These are phyloP conservation scores for Mycena floridula DNA, from an alignment of 768 basidiomycete genomes.

Conservation along the genomic window DNA sequence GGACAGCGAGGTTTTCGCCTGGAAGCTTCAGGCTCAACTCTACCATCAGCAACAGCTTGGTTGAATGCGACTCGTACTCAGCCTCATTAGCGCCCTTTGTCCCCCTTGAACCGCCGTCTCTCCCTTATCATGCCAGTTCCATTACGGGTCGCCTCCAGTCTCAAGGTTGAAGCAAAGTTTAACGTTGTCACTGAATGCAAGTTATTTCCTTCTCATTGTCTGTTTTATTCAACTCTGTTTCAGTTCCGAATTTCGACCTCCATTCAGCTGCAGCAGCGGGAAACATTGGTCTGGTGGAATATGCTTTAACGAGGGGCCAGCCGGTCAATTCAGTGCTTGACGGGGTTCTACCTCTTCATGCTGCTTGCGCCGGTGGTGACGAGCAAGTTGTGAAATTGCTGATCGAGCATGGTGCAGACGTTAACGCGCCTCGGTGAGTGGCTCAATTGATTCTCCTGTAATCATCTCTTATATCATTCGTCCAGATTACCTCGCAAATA, in stretches of 20 bases:
- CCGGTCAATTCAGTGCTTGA: constrained; percentile 95
- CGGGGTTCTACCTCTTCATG: constrained; percentile 95
- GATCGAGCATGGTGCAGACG: constrained; percentile 94
- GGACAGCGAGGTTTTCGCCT: no score
- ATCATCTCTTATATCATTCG: constrained; percentile 7
- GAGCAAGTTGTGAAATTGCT: constrained; percentile 83
- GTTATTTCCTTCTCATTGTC: constrained; percentile 14
- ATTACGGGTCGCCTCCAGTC: constrained; percentile 35
- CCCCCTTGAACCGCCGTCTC: constrained; percentile 2
- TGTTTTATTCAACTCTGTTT: constrained; percentile 1
- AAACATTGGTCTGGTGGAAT: constrained; percentile 88
- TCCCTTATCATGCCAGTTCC: constrained; percentile 40
- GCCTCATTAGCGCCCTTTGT: no score
- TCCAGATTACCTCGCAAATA: constrained; percentile 67
- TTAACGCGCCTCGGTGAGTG: constrained; percentile 85
- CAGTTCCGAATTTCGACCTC: constrained; percentile 67
- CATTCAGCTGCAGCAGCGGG: constrained; percentile 78
- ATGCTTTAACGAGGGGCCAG: constrained; percentile 90
- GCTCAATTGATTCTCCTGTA: constrained; percentile 4
- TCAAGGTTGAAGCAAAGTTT: constrained; percentile 47
- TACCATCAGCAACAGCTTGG: no score
- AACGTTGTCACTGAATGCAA: constrained; percentile 54
- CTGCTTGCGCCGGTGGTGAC: constrained; percentile 87
- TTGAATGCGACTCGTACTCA: no score
- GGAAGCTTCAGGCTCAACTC: no score